These are phyloP conservation scores for Exserohilum turcica DNA, from an alignment of 2,329 filamentous ascomycete species.

Conservation along the genomic window DNA sequence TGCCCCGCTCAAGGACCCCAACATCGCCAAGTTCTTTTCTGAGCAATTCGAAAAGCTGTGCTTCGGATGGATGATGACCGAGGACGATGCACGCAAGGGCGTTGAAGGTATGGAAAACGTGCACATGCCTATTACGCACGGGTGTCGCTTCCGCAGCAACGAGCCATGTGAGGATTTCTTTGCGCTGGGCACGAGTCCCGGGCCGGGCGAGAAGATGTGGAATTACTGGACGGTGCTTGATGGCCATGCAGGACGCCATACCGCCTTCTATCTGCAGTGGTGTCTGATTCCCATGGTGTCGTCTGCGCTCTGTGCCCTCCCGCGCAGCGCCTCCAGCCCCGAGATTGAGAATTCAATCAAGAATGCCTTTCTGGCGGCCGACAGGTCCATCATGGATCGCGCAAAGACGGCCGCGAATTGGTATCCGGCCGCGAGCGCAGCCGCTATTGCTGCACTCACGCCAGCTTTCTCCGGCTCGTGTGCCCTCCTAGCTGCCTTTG, in stretches of 20 bases:
- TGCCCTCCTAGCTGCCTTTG: constrained; percentile 67
- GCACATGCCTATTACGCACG: constrained; percentile 42
- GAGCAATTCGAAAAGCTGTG: constrained; percentile 34
- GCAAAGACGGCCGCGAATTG: constrained; percentile 49
- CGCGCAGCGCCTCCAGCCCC: constrained; percentile 48
- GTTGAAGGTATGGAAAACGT: constrained; percentile 10
- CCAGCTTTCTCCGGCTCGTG: constrained; percentile 63
- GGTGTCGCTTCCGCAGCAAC: constrained; percentile 38
- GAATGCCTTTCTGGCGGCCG: constrained; percentile 61
- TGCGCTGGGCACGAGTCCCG: constrained; percentile 35
- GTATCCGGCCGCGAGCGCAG: constrained; percentile 41
- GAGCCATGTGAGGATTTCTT: constrained; percentile 43
- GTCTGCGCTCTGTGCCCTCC: constrained; percentile 40
- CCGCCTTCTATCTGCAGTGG: constrained; percentile 48
- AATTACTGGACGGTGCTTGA: constrained; percentile 56
- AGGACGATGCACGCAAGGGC: constrained; percentile 28
- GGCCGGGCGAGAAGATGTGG: constrained; percentile 38
- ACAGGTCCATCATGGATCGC: constrained; percentile 59
- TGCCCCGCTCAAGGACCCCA: constrained; percentile 25
- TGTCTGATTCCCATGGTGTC: constrained; percentile 54
- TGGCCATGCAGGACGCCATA: constrained; percentile 57
- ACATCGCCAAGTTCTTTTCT: constrained; percentile 26
- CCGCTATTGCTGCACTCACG: constrained; percentile 37
- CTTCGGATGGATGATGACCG: constrained; percentile 36
- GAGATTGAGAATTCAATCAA: constrained; percentile 62